phyloP scores from a whole-genome alignment of 2,329 filamentous ascomycete genomes.

The Calonectria leucothoes region DNA sequence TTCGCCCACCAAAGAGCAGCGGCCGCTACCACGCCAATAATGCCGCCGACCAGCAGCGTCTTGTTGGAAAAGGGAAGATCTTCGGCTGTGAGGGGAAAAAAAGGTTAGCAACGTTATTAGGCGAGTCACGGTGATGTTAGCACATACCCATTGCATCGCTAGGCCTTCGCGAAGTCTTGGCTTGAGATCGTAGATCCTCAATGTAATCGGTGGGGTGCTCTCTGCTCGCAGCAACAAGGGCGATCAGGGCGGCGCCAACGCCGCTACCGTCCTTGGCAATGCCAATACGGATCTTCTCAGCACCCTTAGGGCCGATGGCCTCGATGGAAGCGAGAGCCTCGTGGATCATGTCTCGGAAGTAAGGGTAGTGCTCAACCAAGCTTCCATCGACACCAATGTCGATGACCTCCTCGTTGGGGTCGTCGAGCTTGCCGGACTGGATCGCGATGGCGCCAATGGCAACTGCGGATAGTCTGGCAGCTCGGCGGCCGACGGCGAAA shows the following conservation, averaged over 20 bases:
- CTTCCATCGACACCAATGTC: constrained; percentile 96
- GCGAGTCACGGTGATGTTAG: neutral
- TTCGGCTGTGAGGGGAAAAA: constrained; percentile 39
- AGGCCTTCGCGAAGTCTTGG: constrained; percentile 47
- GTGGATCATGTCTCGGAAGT: constrained; percentile 88
- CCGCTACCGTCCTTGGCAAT: constrained; percentile 96
- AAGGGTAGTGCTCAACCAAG: constrained; percentile 94
- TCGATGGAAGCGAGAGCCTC: constrained; percentile 83
- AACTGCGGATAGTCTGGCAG: constrained; percentile 87
- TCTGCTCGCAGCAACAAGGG: constrained; percentile 82
- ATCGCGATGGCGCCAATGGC: constrained; percentile 88
- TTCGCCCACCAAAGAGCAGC: constrained; percentile 52
- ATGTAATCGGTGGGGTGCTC: constrained; percentile 63
- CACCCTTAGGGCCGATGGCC: constrained; percentile 81
- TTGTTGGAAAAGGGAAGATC: constrained; percentile 46
- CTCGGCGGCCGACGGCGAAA: constrained; percentile 86
- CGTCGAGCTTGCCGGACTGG: constrained; percentile 77
- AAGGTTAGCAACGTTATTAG: constrained; percentile 33
- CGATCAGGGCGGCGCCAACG: constrained; percentile 89
- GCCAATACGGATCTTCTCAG: constrained; percentile 90
- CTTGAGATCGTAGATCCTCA: constrained; percentile 53
- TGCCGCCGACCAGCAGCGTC: constrained; percentile 47
- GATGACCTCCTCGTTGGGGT: constrained; percentile 74
- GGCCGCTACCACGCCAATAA: constrained; percentile 52
- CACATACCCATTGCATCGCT: constrained; percentile 47